Base-by-base conservation (phyloP, 106 monocot species). In the Phalaenopsis equestris region DNA sequence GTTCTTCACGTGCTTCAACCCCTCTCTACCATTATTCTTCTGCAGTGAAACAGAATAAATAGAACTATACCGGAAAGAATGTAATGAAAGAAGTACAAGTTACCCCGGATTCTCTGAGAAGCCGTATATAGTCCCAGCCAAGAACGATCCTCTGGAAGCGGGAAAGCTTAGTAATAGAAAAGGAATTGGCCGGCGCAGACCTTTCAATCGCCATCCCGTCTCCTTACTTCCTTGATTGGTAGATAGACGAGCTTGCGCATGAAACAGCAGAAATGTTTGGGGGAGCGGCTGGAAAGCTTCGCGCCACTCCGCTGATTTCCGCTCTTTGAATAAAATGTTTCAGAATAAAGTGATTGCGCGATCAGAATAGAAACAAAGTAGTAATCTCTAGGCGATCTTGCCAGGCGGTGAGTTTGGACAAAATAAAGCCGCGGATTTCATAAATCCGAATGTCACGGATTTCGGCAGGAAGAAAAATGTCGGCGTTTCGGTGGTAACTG, bases 91-190 rank as follows among this genome's bases (percentile, higher is more conserved):
- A 56, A 79, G 18, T 56, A 79, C 41, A 42, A 23, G 52, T 37
- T 80, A 99, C 98, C 8, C 80, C 77, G 78, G 95, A 95, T 82
- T 99, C 95, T 38, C 84, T 72, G 61, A 88, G 80, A 73, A 99
- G 91, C 78, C 85, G 89, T 70, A 93, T 55, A 86, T 95, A 99
- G 58, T 99, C 95, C 99, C 99, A 99, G 74, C 89, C 82, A 56
- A 99, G 99, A 42, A 99, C 88, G 80, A 93, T 81, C 81, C 52
- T 86, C 1, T 85, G 84, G 86, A 99, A 99, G 4, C 95, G 95
- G 78, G 84, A 78, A 68, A 93, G 72, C 55, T 85, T 65, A 16
- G 79, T 80, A 75, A 48, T 41, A 68, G 80, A 37, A 5, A 83
- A 77, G 23, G 84, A 48, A 1, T 77, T 23, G 10, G 42, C 42